A percentile compares a stretch with the other conserved stretches of the same genome.
Evolutionary conservation across 2,329 filamentous ascomycete species (phyloP).

Genomic region (Myriosclerotinia curreyana): DNA sequence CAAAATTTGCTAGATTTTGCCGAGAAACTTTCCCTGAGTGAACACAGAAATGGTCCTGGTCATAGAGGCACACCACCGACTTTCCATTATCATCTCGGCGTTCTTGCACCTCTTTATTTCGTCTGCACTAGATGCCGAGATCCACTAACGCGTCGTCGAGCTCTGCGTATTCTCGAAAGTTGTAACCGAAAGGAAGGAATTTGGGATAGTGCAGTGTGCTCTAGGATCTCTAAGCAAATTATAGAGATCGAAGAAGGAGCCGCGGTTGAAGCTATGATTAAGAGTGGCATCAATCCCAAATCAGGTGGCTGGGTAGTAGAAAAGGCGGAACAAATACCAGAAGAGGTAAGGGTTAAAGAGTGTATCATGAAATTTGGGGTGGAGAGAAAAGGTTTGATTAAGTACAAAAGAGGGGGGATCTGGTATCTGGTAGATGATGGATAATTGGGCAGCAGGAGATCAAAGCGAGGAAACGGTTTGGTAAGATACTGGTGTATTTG

Average conservation of each 20-base stretch:
- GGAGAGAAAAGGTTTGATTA: neutral
- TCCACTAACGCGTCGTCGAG: conserved; percentile 1
- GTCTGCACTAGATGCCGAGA: conserved; percentile 14
- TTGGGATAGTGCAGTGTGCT: conserved; percentile 5
- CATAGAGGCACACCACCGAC: neutral
- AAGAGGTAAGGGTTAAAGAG: conserved; percentile 6
- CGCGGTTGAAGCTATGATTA: conserved; percentile 3
- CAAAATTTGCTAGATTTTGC: conserved; percentile 2
- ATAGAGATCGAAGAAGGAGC: conserved; percentile 14
- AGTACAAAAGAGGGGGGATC: neutral
- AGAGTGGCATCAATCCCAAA: neutral
- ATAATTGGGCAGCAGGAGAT: neutral
- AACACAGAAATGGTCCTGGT: neutral
- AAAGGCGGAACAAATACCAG: conserved; percentile 3
- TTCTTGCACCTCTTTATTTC: conserved; percentile 10
- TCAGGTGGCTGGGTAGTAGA: neutral
- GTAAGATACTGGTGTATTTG: neutral
- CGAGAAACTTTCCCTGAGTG: neutral
- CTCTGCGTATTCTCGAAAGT: neutral
- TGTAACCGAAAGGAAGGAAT: conserved; percentile 12
- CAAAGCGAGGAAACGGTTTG: neutral
- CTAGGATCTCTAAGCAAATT: conserved; percentile 1
- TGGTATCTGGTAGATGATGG: neutral
- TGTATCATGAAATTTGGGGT: conserved; percentile 1
- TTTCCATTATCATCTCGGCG: conserved; percentile 5